Conservation (phyloP, 2,329 filamentous ascomycete species). For the Coniella lustricola region DNA sequence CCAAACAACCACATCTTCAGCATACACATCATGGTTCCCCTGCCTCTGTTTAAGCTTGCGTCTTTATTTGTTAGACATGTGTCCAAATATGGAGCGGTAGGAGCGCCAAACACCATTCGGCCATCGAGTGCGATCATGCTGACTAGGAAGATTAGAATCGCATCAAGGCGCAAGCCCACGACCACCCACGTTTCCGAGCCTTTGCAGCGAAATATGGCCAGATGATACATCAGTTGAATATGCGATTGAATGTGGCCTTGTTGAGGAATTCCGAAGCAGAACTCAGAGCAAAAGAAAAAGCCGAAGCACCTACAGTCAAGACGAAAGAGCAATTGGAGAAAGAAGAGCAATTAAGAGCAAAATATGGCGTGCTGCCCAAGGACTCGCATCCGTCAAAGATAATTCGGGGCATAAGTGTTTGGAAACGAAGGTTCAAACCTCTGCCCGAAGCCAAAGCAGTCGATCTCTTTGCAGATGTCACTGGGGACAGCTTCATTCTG, state of each 20-base stretch:
- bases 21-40: constrained; percentile 48
- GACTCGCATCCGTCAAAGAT: constrained; percentile 32
- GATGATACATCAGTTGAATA: constrained; percentile 59
- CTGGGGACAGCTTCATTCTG: constrained; percentile 58
- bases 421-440: constrained; percentile 55
- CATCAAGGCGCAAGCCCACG: constrained; percentile 59
- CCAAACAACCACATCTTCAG: neutral
- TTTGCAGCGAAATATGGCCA: constrained; percentile 58
- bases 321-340: constrained; percentile 53
- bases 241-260: constrained; percentile 54
- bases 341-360: constrained; percentile 43
- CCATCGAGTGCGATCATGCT: neutral
- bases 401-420: constrained; percentile 37
- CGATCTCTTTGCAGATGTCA: constrained; percentile 59
- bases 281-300: constrained; percentile 52
- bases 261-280: constrained; percentile 52
- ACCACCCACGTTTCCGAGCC: constrained; percentile 53
- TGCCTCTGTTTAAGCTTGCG: constrained; percentile 62
- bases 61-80: constrained; percentile 58
- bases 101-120: constrained; percentile 21
- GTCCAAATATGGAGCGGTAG: constrained; percentile 63
- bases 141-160: constrained; percentile 42
- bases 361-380: constrained; percentile 33
- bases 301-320: constrained; percentile 57
- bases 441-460: constrained; percentile 60